These are phyloP conservation scores for Rhizopus sp. DNA, from an alignment of 371 early-diverging fungal genomes.

Conservation along the genomic window DNA sequence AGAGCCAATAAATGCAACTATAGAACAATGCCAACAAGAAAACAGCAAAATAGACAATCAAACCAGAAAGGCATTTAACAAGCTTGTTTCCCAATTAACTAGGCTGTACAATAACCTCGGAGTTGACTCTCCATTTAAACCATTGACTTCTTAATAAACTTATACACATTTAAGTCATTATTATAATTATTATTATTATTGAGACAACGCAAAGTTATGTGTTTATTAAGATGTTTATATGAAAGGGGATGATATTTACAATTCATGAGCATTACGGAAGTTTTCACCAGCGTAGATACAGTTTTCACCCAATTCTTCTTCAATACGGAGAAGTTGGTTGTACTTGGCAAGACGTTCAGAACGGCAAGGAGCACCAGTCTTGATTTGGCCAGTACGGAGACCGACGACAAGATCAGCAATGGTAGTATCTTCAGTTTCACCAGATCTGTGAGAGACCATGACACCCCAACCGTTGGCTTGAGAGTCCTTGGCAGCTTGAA, in stretches of 20 bases:
- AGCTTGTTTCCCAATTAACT: background rate
- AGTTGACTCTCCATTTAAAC: slow-evolving; percentile 1
- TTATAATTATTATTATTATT: too few species aligned
- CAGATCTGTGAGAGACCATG: slow-evolving; percentile 99
- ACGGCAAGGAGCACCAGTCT: slow-evolving; percentile 99
- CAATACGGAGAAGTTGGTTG: slow-evolving; percentile 97
- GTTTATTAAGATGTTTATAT: too few species aligned
- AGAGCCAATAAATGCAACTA: slow-evolving; percentile 22
- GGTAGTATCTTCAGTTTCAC: slow-evolving; percentile 99
- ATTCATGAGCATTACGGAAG: slow-evolving; percentile 82
- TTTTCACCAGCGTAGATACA: slow-evolving; percentile 92
- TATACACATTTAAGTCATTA: too few species aligned
- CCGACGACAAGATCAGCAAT: slow-evolving; percentile 99
- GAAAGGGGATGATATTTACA: slow-evolving; percentile 39
- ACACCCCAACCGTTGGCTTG: slow-evolving; percentile 94
- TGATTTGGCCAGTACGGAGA: slow-evolving; percentile 98
- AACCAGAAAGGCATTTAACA: background rate
- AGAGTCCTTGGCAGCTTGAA: slow-evolving; percentile 76
- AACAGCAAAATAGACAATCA: background rate
- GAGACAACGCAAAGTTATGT: too few species aligned
- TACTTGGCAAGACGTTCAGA: slow-evolving; percentile 98
- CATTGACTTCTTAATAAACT: slow-evolving; percentile 1
- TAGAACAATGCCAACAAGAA: slow-evolving; percentile 9
- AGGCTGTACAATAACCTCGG: background rate
- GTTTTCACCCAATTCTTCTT: slow-evolving; percentile 83